Evolutionary conservation across 2,329 filamentous ascomycete species (phyloP).

Genomic region (Colletotrichum zoysiae): DNA sequence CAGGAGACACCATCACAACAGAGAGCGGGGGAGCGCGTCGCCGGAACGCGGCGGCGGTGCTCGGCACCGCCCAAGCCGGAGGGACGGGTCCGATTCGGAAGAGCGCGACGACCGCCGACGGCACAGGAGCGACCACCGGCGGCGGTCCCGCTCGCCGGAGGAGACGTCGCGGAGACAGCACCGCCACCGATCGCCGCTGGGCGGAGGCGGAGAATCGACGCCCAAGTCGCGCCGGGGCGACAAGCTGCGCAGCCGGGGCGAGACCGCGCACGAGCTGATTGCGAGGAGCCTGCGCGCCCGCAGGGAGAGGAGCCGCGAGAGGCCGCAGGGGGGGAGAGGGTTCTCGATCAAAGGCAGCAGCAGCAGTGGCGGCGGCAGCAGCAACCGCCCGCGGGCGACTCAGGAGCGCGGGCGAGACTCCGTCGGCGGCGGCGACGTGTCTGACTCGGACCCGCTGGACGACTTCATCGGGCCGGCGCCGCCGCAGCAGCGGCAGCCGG

Average conservation of each 20-base stretch:
- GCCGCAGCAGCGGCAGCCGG: slow-evolving; percentile 53
- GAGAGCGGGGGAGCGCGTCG: slow-evolving; percentile 34
- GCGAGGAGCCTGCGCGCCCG: neutral
- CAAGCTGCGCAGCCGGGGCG: slow-evolving; percentile 33
- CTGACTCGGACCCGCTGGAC: slow-evolving; percentile 79
- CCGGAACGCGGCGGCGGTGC: slow-evolving; percentile 25
- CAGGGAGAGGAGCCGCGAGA: slow-evolving; percentile 12
- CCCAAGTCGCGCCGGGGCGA: slow-evolving; percentile 39
- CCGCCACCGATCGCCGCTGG: slow-evolving; percentile 48
- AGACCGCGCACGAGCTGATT: slow-evolving; percentile 28
- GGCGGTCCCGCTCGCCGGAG: slow-evolving; percentile 51
- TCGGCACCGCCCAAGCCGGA: slow-evolving; percentile 23
- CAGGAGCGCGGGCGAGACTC: slow-evolving; percentile 40
- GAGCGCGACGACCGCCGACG: slow-evolving; percentile 36
- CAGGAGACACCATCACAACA: slow-evolving; percentile 15
- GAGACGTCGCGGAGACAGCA: slow-evolving; percentile 49
- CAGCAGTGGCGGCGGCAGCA: slow-evolving; percentile 5
- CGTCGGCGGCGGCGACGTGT: slow-evolving; percentile 43
- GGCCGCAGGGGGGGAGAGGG: neutral
- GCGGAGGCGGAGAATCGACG: neutral
- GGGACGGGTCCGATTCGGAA: slow-evolving; percentile 25
- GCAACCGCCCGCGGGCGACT: neutral
- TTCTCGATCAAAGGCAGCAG: no score
- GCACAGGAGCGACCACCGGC: slow-evolving; percentile 36
- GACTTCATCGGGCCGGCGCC: slow-evolving; percentile 82